Evolutionary conservation across 495 filamentous ascomycete species (phyloP).

Genomic region (Bathelium albidoporum): DNA sequence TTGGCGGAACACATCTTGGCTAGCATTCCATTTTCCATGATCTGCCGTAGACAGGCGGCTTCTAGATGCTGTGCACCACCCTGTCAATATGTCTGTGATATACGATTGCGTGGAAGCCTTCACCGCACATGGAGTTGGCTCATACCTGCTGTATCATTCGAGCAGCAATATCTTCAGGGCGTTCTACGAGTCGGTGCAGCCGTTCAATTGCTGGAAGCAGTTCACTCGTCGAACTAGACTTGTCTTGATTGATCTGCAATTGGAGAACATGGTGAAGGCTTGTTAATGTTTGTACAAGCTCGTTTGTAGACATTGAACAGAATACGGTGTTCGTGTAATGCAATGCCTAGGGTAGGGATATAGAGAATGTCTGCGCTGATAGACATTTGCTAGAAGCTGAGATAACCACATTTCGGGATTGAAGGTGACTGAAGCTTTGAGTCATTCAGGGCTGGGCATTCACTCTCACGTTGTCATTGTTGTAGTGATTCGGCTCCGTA

Average conservation of each 20-base stretch:
- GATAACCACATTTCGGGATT: too few relatives aligned
- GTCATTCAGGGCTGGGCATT: too few relatives aligned
- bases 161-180: background rate
- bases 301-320: background rate
- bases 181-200: background rate
- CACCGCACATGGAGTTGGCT: background rate
- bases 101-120: background rate
- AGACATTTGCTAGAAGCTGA: too few relatives aligned
- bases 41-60: background rate
- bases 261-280: background rate
- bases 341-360: background rate
- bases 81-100: background rate
- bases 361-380: background rate
- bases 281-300: background rate
- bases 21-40: background rate
- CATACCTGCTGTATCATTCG: slow-evolving; percentile 1
- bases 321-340: background rate
- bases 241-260: background rate
- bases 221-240: background rate
- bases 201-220: background rate
- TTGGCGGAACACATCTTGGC: background rate
- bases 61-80: background rate
- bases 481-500: too few relatives aligned
- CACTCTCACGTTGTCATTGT: too few relatives aligned
- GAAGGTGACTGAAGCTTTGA: too few relatives aligned